Conservation (phyloP, 129 eudicot genomes). For the Ambrosia artemisiifolia region DNA sequence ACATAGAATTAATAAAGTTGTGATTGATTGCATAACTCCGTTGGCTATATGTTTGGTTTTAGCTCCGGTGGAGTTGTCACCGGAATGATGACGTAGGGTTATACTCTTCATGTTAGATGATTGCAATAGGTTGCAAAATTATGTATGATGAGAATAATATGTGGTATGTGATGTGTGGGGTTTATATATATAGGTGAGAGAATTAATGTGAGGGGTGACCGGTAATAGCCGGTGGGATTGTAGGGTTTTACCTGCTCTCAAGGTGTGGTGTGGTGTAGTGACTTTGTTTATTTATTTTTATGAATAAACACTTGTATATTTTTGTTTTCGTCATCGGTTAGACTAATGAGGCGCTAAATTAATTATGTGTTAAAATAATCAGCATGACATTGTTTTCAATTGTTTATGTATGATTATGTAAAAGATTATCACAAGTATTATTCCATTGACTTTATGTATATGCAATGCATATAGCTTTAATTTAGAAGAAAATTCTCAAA, state of each 20-base stretch:
- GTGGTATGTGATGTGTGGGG: background rate
- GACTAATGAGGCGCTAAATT: background rate
- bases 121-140: background rate
- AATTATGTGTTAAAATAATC: background rate
- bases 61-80: slow-evolving; percentile 10
- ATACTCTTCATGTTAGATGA: slow-evolving; percentile 12
- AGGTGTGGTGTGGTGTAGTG: background rate
- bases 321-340: background rate
- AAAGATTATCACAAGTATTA: background rate
- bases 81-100: slow-evolving; percentile 14
- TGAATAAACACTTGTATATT: too few species aligned
- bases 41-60: slow-evolving; percentile 27
- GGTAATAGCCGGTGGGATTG: slow-evolving; percentile 31
- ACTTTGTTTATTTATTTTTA: too few species aligned
- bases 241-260: slow-evolving; percentile 30
- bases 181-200: slow-evolving; percentile 14
- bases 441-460: slow-evolving; percentile 12
- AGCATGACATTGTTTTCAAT: background rate
- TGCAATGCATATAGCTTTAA: background rate
- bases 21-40: slow-evolving; percentile 28
- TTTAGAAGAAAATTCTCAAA: background rate
- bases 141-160: background rate
- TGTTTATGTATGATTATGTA: background rate
- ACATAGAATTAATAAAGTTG: slow-evolving; percentile 28
- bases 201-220: slow-evolving; percentile 25